Evolutionary conservation across 805 yeast genomes (phyloP), one percentile per base, ranked within the genome.

Genomic region (Ogataea nakhonphanomensis): DNA sequence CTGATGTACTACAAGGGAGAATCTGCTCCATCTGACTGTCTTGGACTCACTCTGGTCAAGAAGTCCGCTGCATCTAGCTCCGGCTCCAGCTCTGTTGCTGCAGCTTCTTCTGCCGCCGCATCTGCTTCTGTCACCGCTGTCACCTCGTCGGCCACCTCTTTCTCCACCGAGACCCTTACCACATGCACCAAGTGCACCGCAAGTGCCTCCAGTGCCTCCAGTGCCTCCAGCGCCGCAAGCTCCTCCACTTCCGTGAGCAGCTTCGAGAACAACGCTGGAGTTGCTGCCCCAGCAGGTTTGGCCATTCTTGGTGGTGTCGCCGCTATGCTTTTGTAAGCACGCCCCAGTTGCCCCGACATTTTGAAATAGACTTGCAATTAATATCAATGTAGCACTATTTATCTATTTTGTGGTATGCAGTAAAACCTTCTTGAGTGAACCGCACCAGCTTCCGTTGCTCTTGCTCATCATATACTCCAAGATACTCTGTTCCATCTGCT

Each of bases 401-500:
- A 7, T 10, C 22, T 20, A 26, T 9, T 23, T 12, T 15, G 26
- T 32, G 25, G 27, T 32, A 29, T 34, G 11, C 14, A 24, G 14
- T 17, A 76, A 49, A 4, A 82, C 58, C 54, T 79, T 79, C 36
- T 80, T 71, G 38, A 84, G 64, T 3, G 90, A 83, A 20, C 77
- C 69, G 45, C 84, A 77, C 95, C 95, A 84, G 17, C 62, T 59
- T 8, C 76, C 74, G 1, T 84, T 79, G 30, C 69, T 71, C 49
- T 79, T 76, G 2, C 62, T 51, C 62, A 81, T 64, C 76, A 81
- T 78, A 66, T 77, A 81, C 23, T 71, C 64, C 23, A 66, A 70
- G 37, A 66, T 66, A 42, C 52, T 59, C 40, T 67, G 68, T 39
- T 65, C 41, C n/a, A 12, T 3, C 17, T 25, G 25, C n/a, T 35